Evolutionary conservation across 306 rosid genomes (phyloP), one percentile per base, ranked within the genome.

Genomic region (Lathyrus aphaca): DNA sequence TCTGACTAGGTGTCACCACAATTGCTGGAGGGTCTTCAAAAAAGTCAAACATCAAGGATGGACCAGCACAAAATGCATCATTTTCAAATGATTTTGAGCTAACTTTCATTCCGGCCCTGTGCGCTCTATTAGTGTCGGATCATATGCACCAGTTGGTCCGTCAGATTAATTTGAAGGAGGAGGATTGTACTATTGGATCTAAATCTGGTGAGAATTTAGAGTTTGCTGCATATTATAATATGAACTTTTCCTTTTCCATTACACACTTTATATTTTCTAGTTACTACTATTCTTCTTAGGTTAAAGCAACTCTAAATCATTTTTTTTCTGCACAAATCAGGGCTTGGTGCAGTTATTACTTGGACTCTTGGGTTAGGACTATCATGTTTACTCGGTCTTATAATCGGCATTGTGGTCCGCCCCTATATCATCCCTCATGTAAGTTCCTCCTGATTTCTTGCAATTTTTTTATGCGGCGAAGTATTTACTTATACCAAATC

Each of bases 11-110:
- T 79, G 96, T 88, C 44, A 86, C 82, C 43, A 89, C 96, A 32
- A 82, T 89, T 84, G 96, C 91, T 44, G 96, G 96, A 49, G 86
- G 82, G 61, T 68, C 57, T 60, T 57, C 86, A 14, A 73, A 21
- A 21, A 71, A 77, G 82, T 27, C 68, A 11, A 86, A 81, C 48
- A 54, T 3, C 16, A 64, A 54, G 59, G 90, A 88, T 75, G 92
- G 90, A 32, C 90, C 89, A 16, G 91, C 86, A 11, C 89, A 75
- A 56, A 88, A 84, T 66, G 88, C 86, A 18, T 62, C 91, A 6
- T 86, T 90, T 74, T 86, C 95, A 6, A 0, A 21, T 3, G 81
- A 82, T 65, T 82, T 84, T 69, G 91, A 87, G 84, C 50, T 90
- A 37, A 50, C 79, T 71, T 90, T 86, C 64, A 65, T 79, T 64